phyloP scores from a whole-genome alignment of 2,329 filamentous ascomycete genomes.

The Colletotrichum orbiculare region DNA sequence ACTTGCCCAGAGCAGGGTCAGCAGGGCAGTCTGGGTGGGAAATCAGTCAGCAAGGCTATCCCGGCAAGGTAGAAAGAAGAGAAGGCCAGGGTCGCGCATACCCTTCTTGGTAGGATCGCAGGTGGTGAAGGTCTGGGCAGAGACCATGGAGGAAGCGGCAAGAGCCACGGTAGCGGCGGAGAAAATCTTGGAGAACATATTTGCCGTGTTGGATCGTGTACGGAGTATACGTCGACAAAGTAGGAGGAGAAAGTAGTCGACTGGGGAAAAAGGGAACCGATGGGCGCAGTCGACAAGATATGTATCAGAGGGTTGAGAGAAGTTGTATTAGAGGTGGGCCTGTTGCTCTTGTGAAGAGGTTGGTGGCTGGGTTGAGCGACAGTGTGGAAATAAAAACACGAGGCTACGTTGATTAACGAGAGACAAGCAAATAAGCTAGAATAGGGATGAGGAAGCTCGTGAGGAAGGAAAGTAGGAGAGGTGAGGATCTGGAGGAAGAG shows the following conservation, averaged over 20 bases:
- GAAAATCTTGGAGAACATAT: conserved; percentile 52
- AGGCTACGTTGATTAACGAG: conserved; percentile 35
- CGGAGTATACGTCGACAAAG: not conserved
- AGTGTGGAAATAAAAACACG: conserved; percentile 32
- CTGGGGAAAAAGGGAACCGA: not conserved
- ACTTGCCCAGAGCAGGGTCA: conserved; percentile 79
- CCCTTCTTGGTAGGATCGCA: conserved; percentile 67
- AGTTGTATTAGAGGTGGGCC: conserved; percentile 23
- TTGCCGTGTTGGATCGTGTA: not conserved
- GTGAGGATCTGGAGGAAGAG: conserved; percentile 10
- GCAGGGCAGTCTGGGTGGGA: conserved; percentile 69
- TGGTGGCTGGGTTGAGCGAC: conserved; percentile 24
- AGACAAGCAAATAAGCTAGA: conserved; percentile 30
- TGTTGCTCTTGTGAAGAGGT: conserved; percentile 21
- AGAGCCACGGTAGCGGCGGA: conserved; percentile 59
- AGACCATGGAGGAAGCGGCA: conserved; percentile 59
- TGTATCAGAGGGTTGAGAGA: conserved; percentile 19
- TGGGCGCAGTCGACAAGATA: conserved; percentile 9
- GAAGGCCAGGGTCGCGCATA: conserved; percentile 41
- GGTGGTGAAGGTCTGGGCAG: conserved; percentile 66
- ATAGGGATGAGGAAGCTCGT: conserved; percentile 22
- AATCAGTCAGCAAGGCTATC: conserved; percentile 39
- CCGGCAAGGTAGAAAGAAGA: not conserved
- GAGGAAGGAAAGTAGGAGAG: conserved; percentile 28
- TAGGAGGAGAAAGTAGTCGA: not conserved